Percentiles rank a stretch among this genome's conserved stretches.
Evolutionary conservation across 78 protist species (phyloP).

Genomic region (Dictyostelium purpureum): DNA sequence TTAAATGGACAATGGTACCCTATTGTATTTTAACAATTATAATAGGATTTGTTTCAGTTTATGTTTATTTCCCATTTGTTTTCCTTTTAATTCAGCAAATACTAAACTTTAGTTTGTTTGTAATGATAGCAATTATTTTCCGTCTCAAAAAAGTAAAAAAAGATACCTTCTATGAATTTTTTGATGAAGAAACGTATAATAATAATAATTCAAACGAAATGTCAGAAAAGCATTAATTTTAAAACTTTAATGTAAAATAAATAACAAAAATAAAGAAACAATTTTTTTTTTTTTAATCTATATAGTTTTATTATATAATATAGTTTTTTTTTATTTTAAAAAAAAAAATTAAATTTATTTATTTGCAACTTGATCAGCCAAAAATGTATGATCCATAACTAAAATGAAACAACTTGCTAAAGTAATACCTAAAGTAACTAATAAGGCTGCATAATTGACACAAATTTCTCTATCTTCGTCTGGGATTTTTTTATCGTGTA

Average conservation of each 20-base stretch:
- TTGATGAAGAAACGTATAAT: constrained; percentile 1
- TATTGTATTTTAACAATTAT: neutral
- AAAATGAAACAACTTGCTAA: constrained; percentile 41
- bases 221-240: no score
- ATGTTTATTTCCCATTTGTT: constrained; percentile 3
- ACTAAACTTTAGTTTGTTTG: constrained; percentile 2
- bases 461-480: constrained; percentile 85
- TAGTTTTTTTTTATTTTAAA: no score
- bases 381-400: constrained; percentile 79
- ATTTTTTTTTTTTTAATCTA: neutral
- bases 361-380: neutral
- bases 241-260: neutral
- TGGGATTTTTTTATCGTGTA: constrained; percentile 67
- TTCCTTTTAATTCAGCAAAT: neutral
- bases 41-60: neutral
- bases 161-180: constrained; percentile 18
- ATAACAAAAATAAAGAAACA: neutral
- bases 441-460: constrained; percentile 78
- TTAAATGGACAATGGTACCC: constrained; percentile 67
- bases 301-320: no score
- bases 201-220: neutral
- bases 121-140: constrained; percentile 30
- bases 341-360: no score
- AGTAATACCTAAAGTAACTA: constrained; percentile 84
- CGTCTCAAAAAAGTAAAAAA: constrained; percentile 21